phyloP scores from a whole-genome alignment of 495 filamentous ascomycete species.

The Penicillium flavigenum region DNA sequence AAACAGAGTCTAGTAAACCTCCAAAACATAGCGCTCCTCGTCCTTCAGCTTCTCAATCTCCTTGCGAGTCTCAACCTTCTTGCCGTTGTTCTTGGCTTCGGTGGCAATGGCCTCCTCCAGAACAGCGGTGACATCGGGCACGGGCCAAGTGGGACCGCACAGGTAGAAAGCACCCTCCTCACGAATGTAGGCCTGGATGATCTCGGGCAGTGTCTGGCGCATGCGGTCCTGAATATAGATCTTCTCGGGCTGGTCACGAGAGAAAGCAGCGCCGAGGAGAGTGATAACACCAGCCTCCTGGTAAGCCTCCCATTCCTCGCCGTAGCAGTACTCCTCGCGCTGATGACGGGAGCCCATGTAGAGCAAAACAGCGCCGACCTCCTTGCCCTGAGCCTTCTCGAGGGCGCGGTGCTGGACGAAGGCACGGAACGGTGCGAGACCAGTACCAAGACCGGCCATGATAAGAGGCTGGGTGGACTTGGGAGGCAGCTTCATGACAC shows the following conservation, averaged over 20 bases:
- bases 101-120: constrained; percentile 84
- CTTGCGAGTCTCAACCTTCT: constrained; percentile 83
- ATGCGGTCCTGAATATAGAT: constrained; percentile 99
- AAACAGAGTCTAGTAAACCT: constrained; percentile 71
- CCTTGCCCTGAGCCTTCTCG: constrained; percentile 91
- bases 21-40: constrained; percentile 86
- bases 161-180: constrained; percentile 93
- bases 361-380: constrained; percentile 88
- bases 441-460: constrained; percentile 99
- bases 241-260: constrained; percentile 94
- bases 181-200: constrained; percentile 84
- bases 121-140: constrained; percentile 95
- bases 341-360: constrained; percentile 98
- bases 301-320: constrained; percentile 99
- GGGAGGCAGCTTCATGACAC: constrained; percentile 93
- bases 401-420: constrained; percentile 98
- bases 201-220: constrained; percentile 81
- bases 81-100: constrained; percentile 66
- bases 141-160: constrained; percentile 97
- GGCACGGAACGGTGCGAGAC: constrained; percentile 94
- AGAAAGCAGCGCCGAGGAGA: constrained; percentile 90
- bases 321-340: constrained; percentile 97
- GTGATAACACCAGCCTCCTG: constrained; percentile 94
- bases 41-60: constrained; percentile 98
- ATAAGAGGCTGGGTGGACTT: constrained; percentile 87